Evolutionary conservation across 768 basidiomycete genomes (phyloP).

Genomic region (Hygrophorus pudorinus): DNA sequence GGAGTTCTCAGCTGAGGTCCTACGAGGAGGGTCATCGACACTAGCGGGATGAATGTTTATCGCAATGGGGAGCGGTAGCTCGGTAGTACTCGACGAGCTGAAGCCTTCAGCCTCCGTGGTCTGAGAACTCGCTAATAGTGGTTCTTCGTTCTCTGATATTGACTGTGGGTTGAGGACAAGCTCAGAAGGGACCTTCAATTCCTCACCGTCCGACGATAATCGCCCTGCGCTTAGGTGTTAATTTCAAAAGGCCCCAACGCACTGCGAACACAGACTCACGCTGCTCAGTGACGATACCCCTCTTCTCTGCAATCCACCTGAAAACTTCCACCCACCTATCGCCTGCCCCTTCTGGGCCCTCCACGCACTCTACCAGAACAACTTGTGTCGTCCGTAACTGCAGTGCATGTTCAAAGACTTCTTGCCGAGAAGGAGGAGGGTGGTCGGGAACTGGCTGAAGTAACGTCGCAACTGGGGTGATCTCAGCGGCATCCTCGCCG

Average conservation of each 20-base stretch:
- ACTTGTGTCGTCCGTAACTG: constrained; percentile 84
- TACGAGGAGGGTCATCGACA: constrained; percentile 10
- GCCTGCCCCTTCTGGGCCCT: constrained; percentile 80
- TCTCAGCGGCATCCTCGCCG: constrained; percentile 12
- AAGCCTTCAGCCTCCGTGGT: no score
- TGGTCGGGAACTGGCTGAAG: constrained; percentile 38
- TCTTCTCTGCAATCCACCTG: constrained; percentile 69
- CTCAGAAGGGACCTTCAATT: constrained; percentile 20
- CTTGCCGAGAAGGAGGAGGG: constrained; percentile 38
- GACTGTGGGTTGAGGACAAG: constrained; percentile 10
- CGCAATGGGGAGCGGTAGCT: constrained; percentile 24
- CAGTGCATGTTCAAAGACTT: constrained; percentile 67
- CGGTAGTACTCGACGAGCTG: constrained; percentile 7
- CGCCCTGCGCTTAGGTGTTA: constrained; percentile 8
- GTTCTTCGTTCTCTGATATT: neutral
- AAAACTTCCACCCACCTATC: constrained; percentile 78
- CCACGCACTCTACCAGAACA: constrained; percentile 68
- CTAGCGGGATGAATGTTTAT: constrained; percentile 47
- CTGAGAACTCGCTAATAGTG: neutral
- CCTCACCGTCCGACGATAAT: constrained; percentile 13
- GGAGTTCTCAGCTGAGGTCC: neutral
- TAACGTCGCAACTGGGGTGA: constrained; percentile 34
- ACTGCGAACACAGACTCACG: constrained; percentile 6
- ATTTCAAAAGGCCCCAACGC: neutral
- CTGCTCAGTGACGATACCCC: constrained; percentile 16